Percentiles rank a stretch among this genome's conserved stretches.
These are phyloP conservation scores for Lunularia cruciata DNA, from an alignment of 225 moss, liverwort and hornwort genomes.

Conservation along the genomic window DNA sequence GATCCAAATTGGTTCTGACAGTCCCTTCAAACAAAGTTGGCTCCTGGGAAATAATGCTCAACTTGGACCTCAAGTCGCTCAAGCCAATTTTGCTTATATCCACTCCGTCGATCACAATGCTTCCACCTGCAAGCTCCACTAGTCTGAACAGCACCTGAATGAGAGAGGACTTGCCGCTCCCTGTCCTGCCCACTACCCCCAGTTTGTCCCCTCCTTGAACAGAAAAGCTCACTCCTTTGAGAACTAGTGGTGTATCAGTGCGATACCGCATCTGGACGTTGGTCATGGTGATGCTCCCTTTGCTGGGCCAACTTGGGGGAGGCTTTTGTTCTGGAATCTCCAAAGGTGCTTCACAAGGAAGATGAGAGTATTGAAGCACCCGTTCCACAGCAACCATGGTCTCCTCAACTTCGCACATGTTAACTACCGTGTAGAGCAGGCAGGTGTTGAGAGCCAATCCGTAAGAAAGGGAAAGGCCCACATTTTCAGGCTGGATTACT, in stretches of 20 bases:
- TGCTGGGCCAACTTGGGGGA: conserved; percentile 30
- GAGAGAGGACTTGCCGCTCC: conserved; percentile 40
- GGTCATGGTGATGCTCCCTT: conserved; percentile 26
- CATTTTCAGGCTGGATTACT: conserved; percentile 30
- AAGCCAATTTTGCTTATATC: conserved; percentile 38
- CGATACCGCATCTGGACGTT: conserved; percentile 39
- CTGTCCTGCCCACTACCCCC: conserved; percentile 42
- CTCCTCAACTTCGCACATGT: conserved; percentile 19
- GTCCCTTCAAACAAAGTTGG: conserved; percentile 49
- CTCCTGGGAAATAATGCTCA: conserved; percentile 48
- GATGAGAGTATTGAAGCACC: conserved; percentile 38
- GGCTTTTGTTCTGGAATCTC: conserved; percentile 25
- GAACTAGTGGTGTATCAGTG: conserved; percentile 38
- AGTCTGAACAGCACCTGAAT: conserved; percentile 43
- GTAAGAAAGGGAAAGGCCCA: conserved; percentile 44
- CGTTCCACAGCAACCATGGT: conserved; percentile 45
- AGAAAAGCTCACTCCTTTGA: conserved; percentile 35
- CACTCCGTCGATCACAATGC: conserved; percentile 35
- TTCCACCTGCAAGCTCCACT: conserved; percentile 41
- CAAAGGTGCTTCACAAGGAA: conserved; percentile 41
- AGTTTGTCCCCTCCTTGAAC: conserved; percentile 42
- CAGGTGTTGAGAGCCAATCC: conserved; percentile 38
- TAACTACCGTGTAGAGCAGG: conserved; percentile 15
- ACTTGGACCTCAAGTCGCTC: conserved; percentile 36
- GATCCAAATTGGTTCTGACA: conserved; percentile 71